Evolutionary conservation across 2,329 filamentous ascomycete genomes (phyloP), one percentile per base, ranked within the genome.

Genomic region (Trichoderma afroharzianum): DNA sequence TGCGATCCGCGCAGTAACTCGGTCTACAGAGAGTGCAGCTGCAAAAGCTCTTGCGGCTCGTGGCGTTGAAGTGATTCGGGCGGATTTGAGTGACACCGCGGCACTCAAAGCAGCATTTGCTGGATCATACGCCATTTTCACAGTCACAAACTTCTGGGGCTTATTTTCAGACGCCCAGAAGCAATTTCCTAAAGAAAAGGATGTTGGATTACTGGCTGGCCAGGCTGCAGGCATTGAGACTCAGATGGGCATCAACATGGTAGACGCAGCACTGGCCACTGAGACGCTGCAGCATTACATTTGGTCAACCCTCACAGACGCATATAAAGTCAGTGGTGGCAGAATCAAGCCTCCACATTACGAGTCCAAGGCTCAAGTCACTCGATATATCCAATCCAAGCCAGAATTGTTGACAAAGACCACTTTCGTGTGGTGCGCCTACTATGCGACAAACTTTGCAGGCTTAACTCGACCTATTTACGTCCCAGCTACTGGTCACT

Each of bases 111-210:
- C 73, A 14, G 79, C 79, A 7, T 80, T 80, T 73, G 74, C 71
- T 62, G 77, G 75, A n/a, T 79, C 77, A 68, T 80, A 79, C 76
- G 79, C 77, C 12, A 74, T 78, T 8, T 81, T 81, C 71, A 74
- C 77, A 69, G 81, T 81, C 66, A 79, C 76, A 11, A 79, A 80
- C 72, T 57, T 66, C 6, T 66, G 63, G 63, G 47, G 63, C 1
- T 21, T 66, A 5, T 66, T 66, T n/a, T 21, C 12, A 28, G 21
- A 57, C 1, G 6, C 21, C 8, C 47, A 26, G 9, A 66, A 36
- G 12, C 14, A 55, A 28, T 39, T 24, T 4, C 15, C 47, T 2
- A 21, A 15, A 4, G 47, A 57, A 15, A 6, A 57, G 3, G 47
- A 57, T 7, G 43, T 50, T 14, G 3, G 11, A 2, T 3, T 33